Evolutionary conservation across 495 filamentous ascomycete genomes (phyloP), one percentile per base, ranked within the genome.

Genomic region (Tricharina praecox): DNA sequence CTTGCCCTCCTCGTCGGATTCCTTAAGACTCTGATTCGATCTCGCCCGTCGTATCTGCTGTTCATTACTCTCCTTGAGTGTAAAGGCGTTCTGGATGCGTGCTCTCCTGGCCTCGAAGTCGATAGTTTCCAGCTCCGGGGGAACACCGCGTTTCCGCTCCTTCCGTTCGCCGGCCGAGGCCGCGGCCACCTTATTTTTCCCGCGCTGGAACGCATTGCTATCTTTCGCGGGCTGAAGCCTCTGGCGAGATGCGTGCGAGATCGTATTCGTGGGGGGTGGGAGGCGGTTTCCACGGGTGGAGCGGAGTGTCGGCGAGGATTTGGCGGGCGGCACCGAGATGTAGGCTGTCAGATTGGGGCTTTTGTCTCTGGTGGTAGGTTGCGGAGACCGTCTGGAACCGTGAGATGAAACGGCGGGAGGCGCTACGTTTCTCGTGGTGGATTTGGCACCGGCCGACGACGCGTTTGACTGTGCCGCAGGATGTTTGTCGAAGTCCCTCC

Each of bases 21-120:
- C 55, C 23, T 42, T 53, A 28, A 56, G 39, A 49, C 49, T 60
- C 38, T 45, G 48, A 34, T 56, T 60, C 33, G 57, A 47, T 25
- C 28, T 41, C 21, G 39, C 50, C 30, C 48, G 56, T 23, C 26
- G 26, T 30, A 49, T 47, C 44, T 50, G 35, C 15, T 56, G 55
- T 16, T 64, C 61, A 50, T 75, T 69, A 60, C 69, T 73, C 58
- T 77, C 72, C 52, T 73, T 68, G 25, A 78, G 65, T 26, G 74
- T 79, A 50, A 79, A 76, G 3, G 77, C 76, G 46, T 74, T 72
- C 53, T 79, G 74, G 42, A 81, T 81, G 45, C 66, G 67, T 45
- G 76, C 72, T 47, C 77, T 69, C 24, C 77, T 66, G 42, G 72
- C 75, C 30, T 70, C 77, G 55, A 81, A 79, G 60, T 81, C 76